A percentile compares a stretch with the other conserved stretches of the same genome.
Conservation (phyloP, 2,329 filamentous ascomycete species). For the Helminthosporium solani region DNA sequence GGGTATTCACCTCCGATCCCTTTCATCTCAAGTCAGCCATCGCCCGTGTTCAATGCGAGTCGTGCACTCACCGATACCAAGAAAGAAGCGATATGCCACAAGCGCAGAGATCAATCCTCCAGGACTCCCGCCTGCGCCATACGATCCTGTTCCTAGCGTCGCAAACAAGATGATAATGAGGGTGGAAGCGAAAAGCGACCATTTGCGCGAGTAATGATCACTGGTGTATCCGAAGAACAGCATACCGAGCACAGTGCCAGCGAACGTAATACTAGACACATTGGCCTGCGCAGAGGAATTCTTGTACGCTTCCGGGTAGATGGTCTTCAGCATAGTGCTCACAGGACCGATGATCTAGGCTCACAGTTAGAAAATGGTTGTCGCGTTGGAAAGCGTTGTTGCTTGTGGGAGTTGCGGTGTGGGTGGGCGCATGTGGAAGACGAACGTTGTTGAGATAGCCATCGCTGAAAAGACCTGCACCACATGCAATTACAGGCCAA, state of each 20-base stretch:
- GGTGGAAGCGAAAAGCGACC: conserved; percentile 78
- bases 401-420: background rate
- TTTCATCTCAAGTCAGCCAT: conserved; percentile 11
- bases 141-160: conserved; percentile 73
- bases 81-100: conserved; percentile 81
- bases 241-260: conserved; percentile 80
- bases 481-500: conserved; percentile 81
- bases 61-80: conserved; percentile 49
- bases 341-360: conserved; percentile 80
- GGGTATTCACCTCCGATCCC: conserved; percentile 82
- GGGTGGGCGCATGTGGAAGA: conserved; percentile 5
- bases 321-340: conserved; percentile 67
- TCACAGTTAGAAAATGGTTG: conserved; percentile 11
- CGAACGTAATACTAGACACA: conserved; percentile 80
- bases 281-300: conserved; percentile 69
- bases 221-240: conserved; percentile 77
- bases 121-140: conserved; percentile 67
- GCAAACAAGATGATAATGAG: conserved; percentile 84
- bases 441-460: conserved; percentile 85
- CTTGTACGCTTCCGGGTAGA: conserved; percentile 72
- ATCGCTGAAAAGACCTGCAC: conserved; percentile 86
- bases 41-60: background rate
- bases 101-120: conserved; percentile 75
- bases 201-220: conserved; percentile 82
- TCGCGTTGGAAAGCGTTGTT: conserved; percentile 1